A percentile compares a stretch with the other conserved stretches of the same genome.
These are phyloP conservation scores for Dactylonectria macrodidyma DNA, from an alignment of 2,329 filamentous ascomycete species.

Conservation along the genomic window DNA sequence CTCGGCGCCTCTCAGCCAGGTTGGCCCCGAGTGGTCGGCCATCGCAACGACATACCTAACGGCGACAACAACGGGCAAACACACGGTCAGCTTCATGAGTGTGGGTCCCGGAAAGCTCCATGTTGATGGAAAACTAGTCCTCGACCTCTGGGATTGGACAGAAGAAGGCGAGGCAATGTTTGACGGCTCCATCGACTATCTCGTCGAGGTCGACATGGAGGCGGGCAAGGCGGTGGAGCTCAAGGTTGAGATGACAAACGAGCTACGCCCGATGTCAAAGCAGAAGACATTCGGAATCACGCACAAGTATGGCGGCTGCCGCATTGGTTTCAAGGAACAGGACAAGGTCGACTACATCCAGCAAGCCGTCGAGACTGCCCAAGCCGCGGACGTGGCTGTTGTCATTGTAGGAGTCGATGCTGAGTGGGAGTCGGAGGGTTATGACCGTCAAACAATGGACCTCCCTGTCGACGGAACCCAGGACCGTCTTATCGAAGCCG, in stretches of 20 bases:
- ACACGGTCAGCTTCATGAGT: slow-evolving; percentile 78
- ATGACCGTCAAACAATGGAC: slow-evolving; percentile 81
- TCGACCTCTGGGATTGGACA: slow-evolving; percentile 79
- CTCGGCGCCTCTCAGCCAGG: slow-evolving; percentile 72
- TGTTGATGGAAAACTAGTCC: slow-evolving; percentile 70
- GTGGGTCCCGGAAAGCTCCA: slow-evolving; percentile 76
- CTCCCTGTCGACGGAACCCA: slow-evolving; percentile 70
- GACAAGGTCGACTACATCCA: slow-evolving; percentile 74
- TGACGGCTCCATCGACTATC: slow-evolving; percentile 75
- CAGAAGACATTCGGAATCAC: slow-evolving; percentile 70
- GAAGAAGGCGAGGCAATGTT: slow-evolving; percentile 81
- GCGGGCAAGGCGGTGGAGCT: slow-evolving; percentile 73
- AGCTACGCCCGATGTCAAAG: slow-evolving; percentile 73
- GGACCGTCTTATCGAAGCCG: slow-evolving; percentile 74
- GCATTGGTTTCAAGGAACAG: slow-evolving; percentile 79
- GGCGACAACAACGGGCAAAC: slow-evolving; percentile 70
- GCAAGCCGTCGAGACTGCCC: slow-evolving; percentile 75
- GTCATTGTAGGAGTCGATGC: slow-evolving; percentile 79
- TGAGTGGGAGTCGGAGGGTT: slow-evolving; percentile 84
- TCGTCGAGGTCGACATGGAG: slow-evolving; percentile 72
- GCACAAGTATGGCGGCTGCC: slow-evolving; percentile 79
- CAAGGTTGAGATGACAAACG: slow-evolving; percentile 67
- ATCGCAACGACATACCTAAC: slow-evolving; percentile 73
- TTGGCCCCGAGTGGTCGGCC: slow-evolving; percentile 76
- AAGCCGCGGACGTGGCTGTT: slow-evolving; percentile 75